Evolutionary conservation across 2,329 filamentous ascomycete genomes (phyloP).

Genomic region (Colletotrichum musicola): DNA sequence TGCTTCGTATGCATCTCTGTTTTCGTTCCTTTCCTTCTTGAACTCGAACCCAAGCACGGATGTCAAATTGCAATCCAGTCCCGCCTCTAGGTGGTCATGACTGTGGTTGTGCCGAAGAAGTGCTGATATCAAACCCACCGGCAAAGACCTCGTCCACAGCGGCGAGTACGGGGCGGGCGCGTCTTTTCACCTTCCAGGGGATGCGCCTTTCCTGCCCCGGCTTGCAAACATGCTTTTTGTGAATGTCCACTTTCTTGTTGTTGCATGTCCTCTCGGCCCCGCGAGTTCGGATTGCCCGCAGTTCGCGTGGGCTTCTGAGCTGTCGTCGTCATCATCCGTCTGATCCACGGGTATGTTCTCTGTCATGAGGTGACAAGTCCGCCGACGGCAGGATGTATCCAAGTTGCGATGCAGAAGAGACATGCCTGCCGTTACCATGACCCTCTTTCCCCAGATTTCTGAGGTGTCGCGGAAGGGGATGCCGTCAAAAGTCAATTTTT

Average conservation of each 20-base stretch:
- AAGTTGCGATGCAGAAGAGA: too few species aligned
- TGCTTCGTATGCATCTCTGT: neutral
- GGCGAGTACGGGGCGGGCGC: conserved; percentile 41
- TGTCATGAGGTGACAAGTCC: conserved; percentile 3
- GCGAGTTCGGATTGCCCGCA: neutral
- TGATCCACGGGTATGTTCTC: conserved; percentile 9
- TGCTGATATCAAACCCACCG: conserved; percentile 80
- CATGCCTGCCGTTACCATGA: too few species aligned
- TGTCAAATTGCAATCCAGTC: conserved; percentile 99
- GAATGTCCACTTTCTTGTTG: neutral
- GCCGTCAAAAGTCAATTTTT: too few species aligned
- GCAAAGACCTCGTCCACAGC: conserved; percentile 45
- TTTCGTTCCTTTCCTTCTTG: neutral
- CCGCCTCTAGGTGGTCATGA: conserved; percentile 69
- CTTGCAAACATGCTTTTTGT: conserved; percentile 40
- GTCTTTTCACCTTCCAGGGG: conserved; percentile 32
- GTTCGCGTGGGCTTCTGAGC: neutral
- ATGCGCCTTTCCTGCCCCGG: conserved; percentile 35
- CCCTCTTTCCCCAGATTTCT: too few species aligned
- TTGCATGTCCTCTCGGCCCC: neutral
- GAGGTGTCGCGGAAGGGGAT: too few species aligned
- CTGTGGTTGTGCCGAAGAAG: conserved; percentile 99
- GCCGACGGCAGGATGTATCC: neutral
- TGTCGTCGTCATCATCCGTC: neutral
- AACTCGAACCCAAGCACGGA: conserved; percentile 78